These are phyloP conservation scores for Seminavis robusta DNA, from an alignment of 108 stramenopile species.

Conservation along the genomic window DNA sequence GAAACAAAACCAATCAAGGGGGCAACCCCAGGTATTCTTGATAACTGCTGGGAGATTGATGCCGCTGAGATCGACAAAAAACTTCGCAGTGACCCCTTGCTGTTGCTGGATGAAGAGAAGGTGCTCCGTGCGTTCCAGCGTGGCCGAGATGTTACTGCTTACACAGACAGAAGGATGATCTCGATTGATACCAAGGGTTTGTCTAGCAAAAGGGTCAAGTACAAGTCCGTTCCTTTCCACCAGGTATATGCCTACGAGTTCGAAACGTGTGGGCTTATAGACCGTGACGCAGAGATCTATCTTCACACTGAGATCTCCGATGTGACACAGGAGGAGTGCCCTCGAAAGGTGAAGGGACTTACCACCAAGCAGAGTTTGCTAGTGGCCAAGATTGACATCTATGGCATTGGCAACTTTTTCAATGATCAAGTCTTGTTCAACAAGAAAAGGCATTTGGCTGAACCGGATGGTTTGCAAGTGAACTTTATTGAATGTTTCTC, in stretches of 20 bases:
- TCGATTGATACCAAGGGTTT: conserved; percentile 60
- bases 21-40: conserved; percentile 22
- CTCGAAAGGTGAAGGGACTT: conserved; percentile 1
- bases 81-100: conserved; percentile 41
- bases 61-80: conserved; percentile 30
- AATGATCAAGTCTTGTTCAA: conserved; percentile 8
- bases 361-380: conserved; percentile 16
- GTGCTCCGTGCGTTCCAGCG: conserved; percentile 43
- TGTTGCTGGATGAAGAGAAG: conserved; percentile 58
- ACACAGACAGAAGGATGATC: conserved; percentile 54
- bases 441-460: neutral
- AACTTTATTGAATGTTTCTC: no score
- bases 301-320: conserved; percentile 5
- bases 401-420: conserved; percentile 13
- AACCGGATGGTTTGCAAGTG: no score
- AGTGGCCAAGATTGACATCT: conserved; percentile 14
- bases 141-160: conserved; percentile 52
- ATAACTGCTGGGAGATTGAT: conserved; percentile 46
- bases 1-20: conserved; percentile 5
- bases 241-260: conserved; percentile 47
- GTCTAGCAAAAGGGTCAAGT: conserved; percentile 53
- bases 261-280: conserved; percentile 53
- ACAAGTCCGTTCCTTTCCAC: conserved; percentile 51
- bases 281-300: conserved; percentile 30
- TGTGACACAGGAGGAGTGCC: conserved; percentile 1